Evolutionary conservation across 495 filamentous ascomycete genomes (phyloP).

Genomic region (Elasticomyces elasticus): DNA sequence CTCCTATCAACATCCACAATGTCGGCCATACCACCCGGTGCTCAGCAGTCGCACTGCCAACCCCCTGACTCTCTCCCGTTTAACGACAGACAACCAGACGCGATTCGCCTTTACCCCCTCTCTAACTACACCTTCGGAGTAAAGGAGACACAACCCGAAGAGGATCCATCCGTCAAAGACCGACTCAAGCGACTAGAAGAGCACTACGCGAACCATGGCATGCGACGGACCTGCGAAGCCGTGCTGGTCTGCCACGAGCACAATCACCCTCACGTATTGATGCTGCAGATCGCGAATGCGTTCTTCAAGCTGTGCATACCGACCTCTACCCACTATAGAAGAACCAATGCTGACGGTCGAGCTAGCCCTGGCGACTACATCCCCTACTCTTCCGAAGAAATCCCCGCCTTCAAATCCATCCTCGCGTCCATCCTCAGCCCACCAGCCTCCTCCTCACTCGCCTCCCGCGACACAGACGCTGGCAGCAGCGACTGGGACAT

Average conservation of each 20-base stretch:
- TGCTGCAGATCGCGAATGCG: slow-evolving; percentile 98
- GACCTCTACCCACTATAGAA: not conserved
- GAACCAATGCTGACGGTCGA: no score
- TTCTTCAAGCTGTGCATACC: slow-evolving; percentile 84
- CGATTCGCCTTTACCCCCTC: slow-evolving; percentile 86
- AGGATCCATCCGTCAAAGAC: slow-evolving; percentile 88
- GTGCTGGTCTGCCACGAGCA: slow-evolving; percentile 96
- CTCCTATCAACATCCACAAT: no score
- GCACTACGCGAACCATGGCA: slow-evolving; percentile 83
- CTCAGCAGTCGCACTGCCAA: slow-evolving; percentile 28
- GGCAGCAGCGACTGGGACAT: slow-evolving; percentile 87
- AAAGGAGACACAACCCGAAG: slow-evolving; percentile 95
- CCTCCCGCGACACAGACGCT: slow-evolving; percentile 75
- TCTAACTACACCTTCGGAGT: slow-evolving; percentile 98
- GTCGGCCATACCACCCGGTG: slow-evolving; percentile 29
- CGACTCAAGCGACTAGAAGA: slow-evolving; percentile 87
- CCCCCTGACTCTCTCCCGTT: slow-evolving; percentile 51
- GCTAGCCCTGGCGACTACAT: slow-evolving; percentile 84
- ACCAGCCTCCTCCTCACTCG: slow-evolving; percentile 46
- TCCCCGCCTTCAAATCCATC: slow-evolving; percentile 83
- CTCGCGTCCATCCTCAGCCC: slow-evolving; percentile 89
- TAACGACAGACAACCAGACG: slow-evolving; percentile 77
- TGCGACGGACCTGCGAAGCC: slow-evolving; percentile 94
- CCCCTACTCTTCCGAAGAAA: slow-evolving; percentile 77
- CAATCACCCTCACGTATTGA: slow-evolving; percentile 94